Evolutionary conservation across 305 asterid species (phyloP), one percentile per base, ranked within the genome.

Genomic region (Fraxinus dipetala): DNA sequence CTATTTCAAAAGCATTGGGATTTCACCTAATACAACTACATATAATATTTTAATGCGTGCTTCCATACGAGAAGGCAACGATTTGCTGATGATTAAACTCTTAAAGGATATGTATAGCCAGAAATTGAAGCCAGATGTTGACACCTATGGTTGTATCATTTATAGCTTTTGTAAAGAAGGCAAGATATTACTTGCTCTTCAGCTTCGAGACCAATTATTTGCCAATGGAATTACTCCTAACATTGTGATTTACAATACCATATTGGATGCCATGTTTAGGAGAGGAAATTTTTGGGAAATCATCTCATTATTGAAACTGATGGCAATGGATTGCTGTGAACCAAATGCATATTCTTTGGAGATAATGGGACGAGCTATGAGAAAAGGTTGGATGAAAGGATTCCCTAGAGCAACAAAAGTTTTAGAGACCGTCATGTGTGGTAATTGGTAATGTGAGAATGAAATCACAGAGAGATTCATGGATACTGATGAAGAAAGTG

Each of bases 41-140:
- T 91, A 90, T 78, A 87, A 91, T 78, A 91, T 92, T 75, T 87
- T 92, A 36, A 72, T 91, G 40, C 85, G 88, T 56, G 90, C 92
- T 79, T 85, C 87, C 78, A 84, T 88, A 80, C 83, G 78, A 54
- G 90, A 84, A 56, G 82, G 89, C 80, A 85, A 91, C 61, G 80
- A 85, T 83, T 67, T 74, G 63, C 85, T 86, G 70, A 84, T 86
- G 16, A 3, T 82, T 82, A 81, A 89, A 85, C 85, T 92, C 24
- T 82, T 80, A 28, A 79, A 88, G 84, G 92, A 90, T 51, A 86
- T 90, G 89, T 51, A 48, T 72, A 73, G 83, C 82, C 87, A 81
- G 81, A 84, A 80, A 59, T 16, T 91, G 84, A 82, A 82, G 85
- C 89, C 87, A 6, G 93, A 91, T 82, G 61, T 75, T 76, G 77